Base-by-base conservation (phyloP, 1,284 basidiomycete species). In the Lentinula novae-zelandiae region DNA sequence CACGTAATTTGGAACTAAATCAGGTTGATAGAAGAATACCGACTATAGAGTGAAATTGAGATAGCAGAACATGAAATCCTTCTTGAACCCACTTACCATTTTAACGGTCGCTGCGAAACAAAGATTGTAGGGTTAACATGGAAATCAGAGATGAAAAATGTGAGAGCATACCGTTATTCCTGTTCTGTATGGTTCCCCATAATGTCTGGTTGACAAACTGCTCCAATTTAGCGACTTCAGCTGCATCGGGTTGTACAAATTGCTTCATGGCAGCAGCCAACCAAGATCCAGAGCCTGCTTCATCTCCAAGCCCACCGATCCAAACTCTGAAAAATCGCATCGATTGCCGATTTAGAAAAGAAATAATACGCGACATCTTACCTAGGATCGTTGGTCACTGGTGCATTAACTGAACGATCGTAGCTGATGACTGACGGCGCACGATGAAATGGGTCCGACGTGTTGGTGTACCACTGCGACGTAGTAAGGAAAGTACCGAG, bases 201-300 rank as follows among this genome's bases (percentile, higher is more conserved):
- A 84, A 68, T 2, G 79, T 80, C 58, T 75, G 64, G 62, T 73
- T 78, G 15, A 80, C 70, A 66, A 83, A 85, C 51, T 74, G 71
- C 65, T 85, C 82, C 65, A 84, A 68, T 68, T 82, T 83, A 2
- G 75, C 69, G 5, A 84, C 80, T 67, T 85, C 83, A 12, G 71
- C 72, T 0, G 78, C 78, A 62, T 74, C 80, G 0, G 83, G 83
- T 62, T 83, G 81, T 4, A 76, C 79, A 61, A 73, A 83, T 64
- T 84, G 81, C 67, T 84, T 84, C 80, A 84, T 79, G 2, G 78
- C 69, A 7, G 81, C 82, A 7, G 83, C 82, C 13, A 85, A 69
- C 82, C 82, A 84, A 20, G 80, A 82, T 5, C 82, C 82, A 3
- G 82, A 82, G 36, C 83, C 83, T 34, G 80, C 83, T 68, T 85